Conservation (phyloP, 2,329 filamentous ascomycete genomes). For the Nothophoma quercina region DNA sequence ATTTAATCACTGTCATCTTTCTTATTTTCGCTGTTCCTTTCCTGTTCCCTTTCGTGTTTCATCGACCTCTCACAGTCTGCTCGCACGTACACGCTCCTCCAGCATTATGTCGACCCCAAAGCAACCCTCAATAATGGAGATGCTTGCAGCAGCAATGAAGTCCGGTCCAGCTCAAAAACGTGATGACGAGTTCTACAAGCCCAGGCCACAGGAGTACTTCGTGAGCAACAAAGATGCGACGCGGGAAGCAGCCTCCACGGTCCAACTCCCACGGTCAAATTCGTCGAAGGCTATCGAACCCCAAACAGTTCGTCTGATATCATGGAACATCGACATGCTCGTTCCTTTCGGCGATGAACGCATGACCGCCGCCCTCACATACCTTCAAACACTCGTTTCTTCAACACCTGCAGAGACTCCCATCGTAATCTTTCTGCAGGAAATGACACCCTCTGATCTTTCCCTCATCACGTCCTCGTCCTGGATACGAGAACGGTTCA, state of each 20-base stretch:
- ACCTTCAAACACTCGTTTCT: conserved; percentile 46
- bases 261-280: conserved; percentile 8
- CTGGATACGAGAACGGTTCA: conserved; percentile 60
- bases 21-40: neutral
- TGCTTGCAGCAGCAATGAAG: conserved; percentile 19
- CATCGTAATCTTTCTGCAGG: conserved; percentile 60
- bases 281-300: conserved; percentile 3
- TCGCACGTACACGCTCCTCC: fast-evolving
- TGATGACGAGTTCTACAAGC: conserved; percentile 24
- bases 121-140: conserved; percentile 21
- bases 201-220: conserved; percentile 6
- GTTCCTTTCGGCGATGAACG: conserved; percentile 47
- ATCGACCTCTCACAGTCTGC: neutral
- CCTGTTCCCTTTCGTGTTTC: too few species aligned
- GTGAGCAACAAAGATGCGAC: neutral
- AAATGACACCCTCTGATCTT: conserved; percentile 60
- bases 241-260: neutral
- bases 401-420: conserved; percentile 32
- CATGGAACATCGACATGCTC: conserved; percentile 61
- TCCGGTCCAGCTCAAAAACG: conserved; percentile 24
- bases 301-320: conserved; percentile 44
- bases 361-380: conserved; percentile 52
- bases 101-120: conserved; percentile 9
- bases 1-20: neutral
- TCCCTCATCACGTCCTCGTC: conserved; percentile 51